A percentile compares a stretch with the other conserved stretches of the same genome.
phyloP scores from a whole-genome alignment of 345 rosid species.

The Heritiera littoralis region DNA sequence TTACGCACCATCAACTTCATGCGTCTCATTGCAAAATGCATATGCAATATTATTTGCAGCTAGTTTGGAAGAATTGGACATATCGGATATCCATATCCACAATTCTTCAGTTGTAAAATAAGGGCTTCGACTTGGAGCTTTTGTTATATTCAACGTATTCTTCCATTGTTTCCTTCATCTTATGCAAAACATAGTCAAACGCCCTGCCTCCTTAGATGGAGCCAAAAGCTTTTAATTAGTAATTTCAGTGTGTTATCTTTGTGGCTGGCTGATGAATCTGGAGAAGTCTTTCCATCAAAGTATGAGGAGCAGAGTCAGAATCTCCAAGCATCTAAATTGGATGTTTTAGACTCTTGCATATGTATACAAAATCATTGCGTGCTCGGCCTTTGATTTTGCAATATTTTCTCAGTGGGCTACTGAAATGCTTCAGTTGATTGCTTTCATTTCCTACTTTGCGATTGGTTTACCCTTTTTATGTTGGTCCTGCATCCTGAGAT shows the following conservation, averaged over 20 bases:
- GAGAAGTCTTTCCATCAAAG: not conserved
- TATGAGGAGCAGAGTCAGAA: not conserved
- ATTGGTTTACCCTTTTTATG: not conserved
- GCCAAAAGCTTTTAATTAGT: not conserved
- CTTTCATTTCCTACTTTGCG: not conserved
- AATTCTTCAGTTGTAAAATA: not conserved
- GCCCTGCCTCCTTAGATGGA: not conserved
- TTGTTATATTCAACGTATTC: not conserved
- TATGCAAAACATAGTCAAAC: not conserved
- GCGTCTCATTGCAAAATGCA: not conserved
- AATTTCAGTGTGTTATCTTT: no score
- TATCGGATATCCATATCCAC: no score
- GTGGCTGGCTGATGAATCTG: not conserved
- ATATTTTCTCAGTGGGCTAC: not conserved
- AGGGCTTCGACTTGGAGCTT: not conserved
- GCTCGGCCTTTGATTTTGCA: constrained; percentile 1
- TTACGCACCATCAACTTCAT: not conserved
- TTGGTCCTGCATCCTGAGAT: not conserved
- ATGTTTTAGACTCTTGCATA: not conserved
- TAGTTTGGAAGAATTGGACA: not conserved
- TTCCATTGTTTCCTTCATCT: not conserved
- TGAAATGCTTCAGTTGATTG: not conserved
- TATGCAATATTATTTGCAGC: not conserved
- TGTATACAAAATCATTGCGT: not conserved
- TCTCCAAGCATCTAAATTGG: not conserved